Base-by-base conservation (phyloP, 2,329 filamentous ascomycete species). In the Penicillium freii region DNA sequence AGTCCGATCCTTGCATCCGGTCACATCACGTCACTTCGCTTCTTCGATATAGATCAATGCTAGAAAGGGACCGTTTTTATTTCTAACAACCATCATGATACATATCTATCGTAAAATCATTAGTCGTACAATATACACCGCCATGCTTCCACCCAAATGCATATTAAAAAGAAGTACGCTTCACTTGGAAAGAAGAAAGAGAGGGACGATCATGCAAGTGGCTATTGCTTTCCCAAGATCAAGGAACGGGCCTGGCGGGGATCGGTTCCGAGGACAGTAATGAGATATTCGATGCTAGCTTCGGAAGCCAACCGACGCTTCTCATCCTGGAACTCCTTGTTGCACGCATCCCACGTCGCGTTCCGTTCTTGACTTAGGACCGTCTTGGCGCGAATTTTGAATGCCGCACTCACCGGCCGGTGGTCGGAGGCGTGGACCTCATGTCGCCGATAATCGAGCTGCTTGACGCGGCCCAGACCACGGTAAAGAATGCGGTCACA, bases 361-460 rank as follows among this genome's bases (percentile, higher is more conserved):
- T 83, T 84, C 61, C 91, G 83, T 69, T 84, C 82, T 66, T 85
- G 83, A 6, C 84, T 81, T 59, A 88, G 83, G 34, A 97, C 87
- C 19, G 84, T 90, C 80, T 97, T 99, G 58, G 97, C 83, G 51
- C 89, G 85, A 53, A 97, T 84, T 69, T 85, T 86, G 77, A 99
- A 96, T 36, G 81, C 80, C 1, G 90, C 94, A 60, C 89, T 96
- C 31, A 99, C 94, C 10, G 94, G 94, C 62, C 94, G 83, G 75
- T 99, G 94, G 72, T 99, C 94, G 33, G 91, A 96, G 5, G 93
- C 90, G 59, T 88, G 84, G 34, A 97, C 88, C 74, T 97, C 94
- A 75, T 97, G 93, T 48, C 94, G 81, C 49, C 84, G 81, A 74
- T 99, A 99, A 63, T 96, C 90, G 48, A 92, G 77, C 74, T 97